phyloP scores from a whole-genome alignment of 371 early-diverging fungal species.

The Coemansia sp. region DNA sequence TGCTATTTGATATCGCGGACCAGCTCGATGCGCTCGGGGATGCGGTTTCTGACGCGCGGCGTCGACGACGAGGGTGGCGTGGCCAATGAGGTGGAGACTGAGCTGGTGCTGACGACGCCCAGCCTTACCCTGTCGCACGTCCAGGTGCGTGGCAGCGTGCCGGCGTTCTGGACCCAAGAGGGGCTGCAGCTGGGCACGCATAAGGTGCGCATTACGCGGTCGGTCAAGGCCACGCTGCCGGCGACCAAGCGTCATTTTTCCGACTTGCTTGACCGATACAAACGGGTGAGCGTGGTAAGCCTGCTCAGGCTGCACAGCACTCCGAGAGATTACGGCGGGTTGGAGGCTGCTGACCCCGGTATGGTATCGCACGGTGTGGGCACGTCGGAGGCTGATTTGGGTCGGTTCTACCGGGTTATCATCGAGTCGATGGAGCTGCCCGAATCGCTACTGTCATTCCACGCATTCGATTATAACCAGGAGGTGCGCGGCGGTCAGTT shows the following conservation, averaged over 20 bases:
- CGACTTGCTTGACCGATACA: constrained; percentile 73
- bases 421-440: constrained; percentile 53
- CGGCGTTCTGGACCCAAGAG: constrained; percentile 96
- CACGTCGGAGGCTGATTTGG: constrained; percentile 64
- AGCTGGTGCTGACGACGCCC: constrained; percentile 31
- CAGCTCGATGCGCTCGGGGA: constrained; percentile 91
- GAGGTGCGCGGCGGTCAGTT: constrained; percentile 78
- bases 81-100: constrained; percentile 97
- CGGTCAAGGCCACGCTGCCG: constrained; percentile 67
- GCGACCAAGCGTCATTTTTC: constrained; percentile 82
- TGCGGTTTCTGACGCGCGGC: constrained; percentile 95
- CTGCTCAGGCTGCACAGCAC: constrained; percentile 64
- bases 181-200: constrained; percentile 83
- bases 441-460: constrained; percentile 53
- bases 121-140: constrained; percentile 30
- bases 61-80: constrained; percentile 96
- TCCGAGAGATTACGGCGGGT: constrained; percentile 52
- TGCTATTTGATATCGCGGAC: constrained; percentile 87
- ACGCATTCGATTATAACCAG: constrained; percentile 83
- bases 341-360: constrained; percentile 46
- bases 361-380: constrained; percentile 16
- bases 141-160: constrained; percentile 85
- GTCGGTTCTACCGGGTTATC: constrained; percentile 66
- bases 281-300: constrained; percentile 77
- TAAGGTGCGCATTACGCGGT: constrained; percentile 74